phyloP scores from a whole-genome alignment of 2,329 filamentous ascomycete species.

The Paradendryphiella salina region DNA sequence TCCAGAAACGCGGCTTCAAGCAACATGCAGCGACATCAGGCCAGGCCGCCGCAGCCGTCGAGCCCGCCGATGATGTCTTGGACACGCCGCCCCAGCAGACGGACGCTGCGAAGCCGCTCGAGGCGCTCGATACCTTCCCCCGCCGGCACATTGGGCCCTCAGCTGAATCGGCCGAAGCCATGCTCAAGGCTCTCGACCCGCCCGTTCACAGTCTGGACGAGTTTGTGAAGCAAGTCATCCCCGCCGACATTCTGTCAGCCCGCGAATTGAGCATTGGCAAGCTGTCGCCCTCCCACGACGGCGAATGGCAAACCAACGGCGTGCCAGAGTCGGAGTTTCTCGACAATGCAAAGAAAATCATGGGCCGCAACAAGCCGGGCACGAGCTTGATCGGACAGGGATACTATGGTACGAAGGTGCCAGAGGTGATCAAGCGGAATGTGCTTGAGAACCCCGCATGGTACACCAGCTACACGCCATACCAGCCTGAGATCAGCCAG shows the following conservation, averaged over 20 bases:
- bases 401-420: constrained; percentile 85
- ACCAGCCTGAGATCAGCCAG: constrained; percentile 96
- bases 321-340: constrained; percentile 64
- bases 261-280: constrained; percentile 61
- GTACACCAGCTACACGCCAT: constrained; percentile 98
- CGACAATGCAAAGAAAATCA: constrained; percentile 57
- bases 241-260: constrained; percentile 73
- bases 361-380: constrained; percentile 63
- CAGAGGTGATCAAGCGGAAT: constrained; percentile 89
- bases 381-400: constrained; percentile 80
- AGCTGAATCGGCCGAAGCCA: constrained; percentile 67
- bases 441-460: constrained; percentile 90
- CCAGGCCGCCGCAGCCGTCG: constrained; percentile 25
- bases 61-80: constrained; percentile 37
- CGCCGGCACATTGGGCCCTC: constrained; percentile 87
- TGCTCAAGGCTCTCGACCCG: constrained; percentile 79
- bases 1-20: constrained; percentile 31
- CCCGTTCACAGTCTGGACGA: constrained; percentile 74
- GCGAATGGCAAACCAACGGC: constrained; percentile 43
- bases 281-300: constrained; percentile 47
- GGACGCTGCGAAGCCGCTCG: constrained; percentile 39
- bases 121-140: constrained; percentile 67
- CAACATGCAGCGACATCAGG: constrained; percentile 23
- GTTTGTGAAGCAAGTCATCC: constrained; percentile 83
- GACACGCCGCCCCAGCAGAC: constrained; percentile 31